A percentile compares a stretch with the other conserved stretches of the same genome.
Evolutionary conservation across 2,329 filamentous ascomycete genomes (phyloP).

Genomic region (Colletotrichum lindemuthianum): DNA sequence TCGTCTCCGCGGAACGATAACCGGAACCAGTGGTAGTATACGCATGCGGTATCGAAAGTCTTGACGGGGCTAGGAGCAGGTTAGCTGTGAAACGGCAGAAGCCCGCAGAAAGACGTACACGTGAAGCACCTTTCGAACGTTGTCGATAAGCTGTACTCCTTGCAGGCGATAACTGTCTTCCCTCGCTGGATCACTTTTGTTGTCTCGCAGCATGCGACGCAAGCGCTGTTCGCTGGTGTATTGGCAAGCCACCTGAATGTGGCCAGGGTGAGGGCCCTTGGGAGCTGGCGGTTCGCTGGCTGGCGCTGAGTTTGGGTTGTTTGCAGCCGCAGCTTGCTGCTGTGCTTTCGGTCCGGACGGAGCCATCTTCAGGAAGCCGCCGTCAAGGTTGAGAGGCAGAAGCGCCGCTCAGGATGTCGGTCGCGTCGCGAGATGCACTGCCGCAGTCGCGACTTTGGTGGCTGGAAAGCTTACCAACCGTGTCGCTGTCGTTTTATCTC

Average conservation of each 20-base stretch:
- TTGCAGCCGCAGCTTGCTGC: constrained; percentile 23
- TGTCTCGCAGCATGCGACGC: constrained; percentile 74
- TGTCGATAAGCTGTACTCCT: constrained; percentile 90
- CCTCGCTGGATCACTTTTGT: constrained; percentile 77
- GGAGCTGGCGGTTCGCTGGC: constrained; percentile 21
- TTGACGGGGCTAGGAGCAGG: constrained; percentile 74
- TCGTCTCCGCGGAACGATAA: constrained; percentile 85
- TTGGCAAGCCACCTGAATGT: constrained; percentile 65
- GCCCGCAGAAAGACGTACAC: constrained; percentile 66
- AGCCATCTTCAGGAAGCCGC: constrained; percentile 14
- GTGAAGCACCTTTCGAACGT: constrained; percentile 79
- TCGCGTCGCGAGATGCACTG: too few relatives aligned
- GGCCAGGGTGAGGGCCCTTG: constrained; percentile 57
- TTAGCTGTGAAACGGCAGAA: constrained; percentile 27
- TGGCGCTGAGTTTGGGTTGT: constrained; percentile 5
- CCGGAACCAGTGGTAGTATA: constrained; percentile 94
- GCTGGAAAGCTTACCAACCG: too few relatives aligned
- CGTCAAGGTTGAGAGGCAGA: background rate
- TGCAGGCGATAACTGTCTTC: constrained; percentile 86
- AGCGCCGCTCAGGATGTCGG: too few relatives aligned
- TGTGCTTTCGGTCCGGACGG: constrained; percentile 34
- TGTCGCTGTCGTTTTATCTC: too few relatives aligned
- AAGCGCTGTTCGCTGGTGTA: constrained; percentile 87
- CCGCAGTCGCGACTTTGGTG: too few relatives aligned
- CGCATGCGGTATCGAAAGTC: constrained; percentile 90